phyloP scores from a whole-genome alignment of 1,284 basidiomycete genomes.

The Mycosarcoma maydis region DNA sequence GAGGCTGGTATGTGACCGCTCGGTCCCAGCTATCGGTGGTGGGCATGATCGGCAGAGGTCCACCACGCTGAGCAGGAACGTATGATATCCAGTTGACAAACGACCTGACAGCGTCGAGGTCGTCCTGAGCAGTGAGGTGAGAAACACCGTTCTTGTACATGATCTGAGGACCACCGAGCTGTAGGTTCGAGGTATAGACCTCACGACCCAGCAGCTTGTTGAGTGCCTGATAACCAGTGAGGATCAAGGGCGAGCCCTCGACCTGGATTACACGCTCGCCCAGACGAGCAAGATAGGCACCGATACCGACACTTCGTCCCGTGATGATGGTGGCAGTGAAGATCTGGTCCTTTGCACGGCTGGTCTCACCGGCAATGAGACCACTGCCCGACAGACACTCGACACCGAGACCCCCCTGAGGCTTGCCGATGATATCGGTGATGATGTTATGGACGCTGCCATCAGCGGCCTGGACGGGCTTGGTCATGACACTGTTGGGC shows the following conservation, averaged over 20 bases:
- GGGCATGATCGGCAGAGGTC: slow-evolving; percentile 51
- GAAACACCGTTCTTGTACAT: slow-evolving; percentile 79
- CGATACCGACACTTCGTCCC: slow-evolving; percentile 97
- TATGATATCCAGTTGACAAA: slow-evolving; percentile 90
- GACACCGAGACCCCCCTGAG: slow-evolving; percentile 94
- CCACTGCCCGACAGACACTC: slow-evolving; percentile 95
- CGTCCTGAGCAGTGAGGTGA: slow-evolving; percentile 91
- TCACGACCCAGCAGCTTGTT: slow-evolving; percentile 99
- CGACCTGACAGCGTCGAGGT: slow-evolving; percentile 71
- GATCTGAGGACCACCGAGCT: slow-evolving; percentile 91
- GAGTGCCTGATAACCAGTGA: slow-evolving; percentile 94
- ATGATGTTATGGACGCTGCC: slow-evolving; percentile 92
- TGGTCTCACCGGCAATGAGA: slow-evolving; percentile 98
- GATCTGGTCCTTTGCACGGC: slow-evolving; percentile 96
- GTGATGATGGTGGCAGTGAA: slow-evolving; percentile 99
- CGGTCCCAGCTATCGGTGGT: slow-evolving; percentile 80
- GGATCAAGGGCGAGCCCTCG: slow-evolving; percentile 98
- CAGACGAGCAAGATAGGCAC: slow-evolving; percentile 96
- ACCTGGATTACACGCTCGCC: slow-evolving; percentile 98
- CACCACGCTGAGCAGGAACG: slow-evolving; percentile 71
- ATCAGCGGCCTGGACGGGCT: slow-evolving; percentile 79
- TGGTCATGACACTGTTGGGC: slow-evolving; percentile 78
- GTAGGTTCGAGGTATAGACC: slow-evolving; percentile 98
- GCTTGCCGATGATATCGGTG: slow-evolving; percentile 91
- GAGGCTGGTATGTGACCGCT: slow-evolving; percentile 86